Conservation (phyloP, 441 rosid genomes). For the Croton laevigatus region DNA sequence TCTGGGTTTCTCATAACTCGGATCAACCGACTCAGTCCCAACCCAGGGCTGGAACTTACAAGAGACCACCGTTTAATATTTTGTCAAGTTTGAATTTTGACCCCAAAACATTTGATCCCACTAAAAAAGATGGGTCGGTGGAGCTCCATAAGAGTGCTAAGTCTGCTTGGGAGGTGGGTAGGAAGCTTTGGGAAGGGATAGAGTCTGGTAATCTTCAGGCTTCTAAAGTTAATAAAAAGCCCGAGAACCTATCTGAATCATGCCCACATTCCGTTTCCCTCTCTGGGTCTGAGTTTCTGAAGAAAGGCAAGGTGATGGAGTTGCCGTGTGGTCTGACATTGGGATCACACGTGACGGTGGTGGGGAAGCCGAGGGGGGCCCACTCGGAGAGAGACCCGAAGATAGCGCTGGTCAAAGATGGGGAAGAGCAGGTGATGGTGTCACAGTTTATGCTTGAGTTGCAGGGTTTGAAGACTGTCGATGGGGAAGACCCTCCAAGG, state of each 20-base stretch:
- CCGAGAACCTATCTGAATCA: slow-evolving; percentile 37
- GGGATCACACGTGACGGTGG: slow-evolving; percentile 81
- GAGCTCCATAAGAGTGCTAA: slow-evolving; percentile 78
- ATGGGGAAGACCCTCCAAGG: slow-evolving; percentile 94
- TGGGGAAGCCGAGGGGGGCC: slow-evolving; percentile 75
- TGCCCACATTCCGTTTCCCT: slow-evolving; percentile 66
- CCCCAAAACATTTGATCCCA: slow-evolving; percentile 47
- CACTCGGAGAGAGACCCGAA: slow-evolving; percentile 61
- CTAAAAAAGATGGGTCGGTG: slow-evolving; percentile 50
- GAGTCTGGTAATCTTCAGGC: slow-evolving; percentile 41
- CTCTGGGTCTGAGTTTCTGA: slow-evolving; percentile 56
- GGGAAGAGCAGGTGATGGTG: slow-evolving; percentile 52
- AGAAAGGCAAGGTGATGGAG: slow-evolving; percentile 45
- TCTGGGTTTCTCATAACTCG: slow-evolving; percentile 41
- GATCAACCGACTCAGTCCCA: slow-evolving; percentile 29
- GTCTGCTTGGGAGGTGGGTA: slow-evolving; percentile 73
- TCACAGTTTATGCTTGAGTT: slow-evolving; percentile 89
- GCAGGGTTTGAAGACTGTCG: slow-evolving; percentile 80
- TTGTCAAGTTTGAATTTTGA: slow-evolving; percentile 55
- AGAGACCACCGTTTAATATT: slow-evolving; percentile 21
- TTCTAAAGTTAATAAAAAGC: slow-evolving; percentile 18
- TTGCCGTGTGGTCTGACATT: slow-evolving; percentile 87
- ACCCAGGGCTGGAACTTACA: not conserved
- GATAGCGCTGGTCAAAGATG: slow-evolving; percentile 50
- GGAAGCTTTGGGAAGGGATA: slow-evolving; percentile 65